A percentile compares a stretch with the other conserved stretches of the same genome.
Conservation (phyloP, 2,329 filamentous ascomycete genomes). For the Penicillium sp. region DNA sequence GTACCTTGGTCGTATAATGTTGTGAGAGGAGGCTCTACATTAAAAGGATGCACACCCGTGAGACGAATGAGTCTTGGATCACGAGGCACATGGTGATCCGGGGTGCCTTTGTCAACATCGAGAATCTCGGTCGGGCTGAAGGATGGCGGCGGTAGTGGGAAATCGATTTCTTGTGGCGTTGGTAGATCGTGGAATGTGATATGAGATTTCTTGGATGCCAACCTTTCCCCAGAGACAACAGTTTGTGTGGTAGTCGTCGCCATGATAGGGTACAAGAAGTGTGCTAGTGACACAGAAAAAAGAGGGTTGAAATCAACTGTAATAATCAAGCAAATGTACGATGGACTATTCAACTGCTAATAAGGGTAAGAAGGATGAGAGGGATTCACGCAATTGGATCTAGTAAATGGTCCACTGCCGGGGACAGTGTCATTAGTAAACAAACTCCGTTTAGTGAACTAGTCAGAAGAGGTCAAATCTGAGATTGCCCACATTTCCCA, state of each 20-base stretch:
- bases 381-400: not conserved
- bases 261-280: constrained; percentile 24
- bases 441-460: not conserved
- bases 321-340: too few relatives aligned
- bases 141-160: constrained; percentile 71
- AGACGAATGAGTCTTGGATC: constrained; percentile 82
- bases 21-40: constrained; percentile 81
- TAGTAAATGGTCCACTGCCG: not conserved
- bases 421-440: not conserved
- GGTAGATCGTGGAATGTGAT: constrained; percentile 34
- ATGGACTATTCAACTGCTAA: not conserved
- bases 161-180: constrained; percentile 40
- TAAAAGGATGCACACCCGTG: constrained; percentile 89
- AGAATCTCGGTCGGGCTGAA: constrained; percentile 64
- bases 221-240: constrained; percentile 15
- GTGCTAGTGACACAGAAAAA: not conserved
- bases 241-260: constrained; percentile 31
- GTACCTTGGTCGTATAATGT: constrained; percentile 69
- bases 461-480: not conserved
- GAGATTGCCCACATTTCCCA: not conserved
- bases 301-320: too few relatives aligned
- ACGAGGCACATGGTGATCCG: constrained; percentile 77
- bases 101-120: constrained; percentile 77
- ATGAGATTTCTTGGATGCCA: constrained; percentile 26
- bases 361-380: not conserved